Conservation (phyloP, 2,329 filamentous ascomycete genomes). For the Pleoardoris graminearum region DNA sequence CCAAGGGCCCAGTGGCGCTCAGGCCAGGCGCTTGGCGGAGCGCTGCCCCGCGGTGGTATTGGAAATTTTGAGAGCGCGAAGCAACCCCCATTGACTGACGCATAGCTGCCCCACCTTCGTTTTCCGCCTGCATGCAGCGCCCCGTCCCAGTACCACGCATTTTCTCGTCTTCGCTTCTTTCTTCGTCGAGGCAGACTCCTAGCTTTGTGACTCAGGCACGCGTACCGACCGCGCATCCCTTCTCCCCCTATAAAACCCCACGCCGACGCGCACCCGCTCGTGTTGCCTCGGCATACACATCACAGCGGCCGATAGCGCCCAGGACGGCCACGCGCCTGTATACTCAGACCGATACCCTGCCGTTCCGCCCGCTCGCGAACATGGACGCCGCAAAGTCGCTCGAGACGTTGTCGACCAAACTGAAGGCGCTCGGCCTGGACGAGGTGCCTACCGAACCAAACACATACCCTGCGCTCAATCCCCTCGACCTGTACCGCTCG, state of each 20-base stretch:
- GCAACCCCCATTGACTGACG: slow-evolving; percentile 8
- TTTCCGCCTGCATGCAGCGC: slow-evolving; percentile 12
- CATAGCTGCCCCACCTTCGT: slow-evolving; percentile 11
- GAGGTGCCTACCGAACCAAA: slow-evolving; percentile 46
- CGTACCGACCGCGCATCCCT: slow-evolving; percentile 1
- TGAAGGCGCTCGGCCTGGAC: slow-evolving; percentile 44
- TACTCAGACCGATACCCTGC: slow-evolving; percentile 20
- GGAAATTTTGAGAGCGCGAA: slow-evolving; percentile 7
- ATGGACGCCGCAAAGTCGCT: slow-evolving; percentile 35
- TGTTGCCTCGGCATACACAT: background rate
- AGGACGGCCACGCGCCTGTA: slow-evolving; percentile 11
- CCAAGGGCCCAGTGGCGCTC: too few relatives aligned
- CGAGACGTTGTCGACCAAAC: slow-evolving; percentile 43
- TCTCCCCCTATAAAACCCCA: slow-evolving; percentile 1
- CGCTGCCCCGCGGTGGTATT: slow-evolving; percentile 7
- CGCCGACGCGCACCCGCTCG: slow-evolving; percentile 7
- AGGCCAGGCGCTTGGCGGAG: slow-evolving; percentile 6
- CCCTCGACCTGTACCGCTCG: slow-evolving; percentile 76
- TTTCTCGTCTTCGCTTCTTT: slow-evolving; percentile 34
- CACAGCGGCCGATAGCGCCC: background rate
- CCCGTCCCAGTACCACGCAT: slow-evolving; percentile 1
- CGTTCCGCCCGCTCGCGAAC: slow-evolving; percentile 25
- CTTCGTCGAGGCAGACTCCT: slow-evolving; percentile 38
- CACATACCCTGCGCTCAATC: slow-evolving; percentile 69
- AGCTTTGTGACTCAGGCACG: slow-evolving; percentile 34